Evolutionary conservation across 176 grass and related monocot species (phyloP), one percentile per base, ranked within the genome.

Genomic region (Oryza nivara): DNA sequence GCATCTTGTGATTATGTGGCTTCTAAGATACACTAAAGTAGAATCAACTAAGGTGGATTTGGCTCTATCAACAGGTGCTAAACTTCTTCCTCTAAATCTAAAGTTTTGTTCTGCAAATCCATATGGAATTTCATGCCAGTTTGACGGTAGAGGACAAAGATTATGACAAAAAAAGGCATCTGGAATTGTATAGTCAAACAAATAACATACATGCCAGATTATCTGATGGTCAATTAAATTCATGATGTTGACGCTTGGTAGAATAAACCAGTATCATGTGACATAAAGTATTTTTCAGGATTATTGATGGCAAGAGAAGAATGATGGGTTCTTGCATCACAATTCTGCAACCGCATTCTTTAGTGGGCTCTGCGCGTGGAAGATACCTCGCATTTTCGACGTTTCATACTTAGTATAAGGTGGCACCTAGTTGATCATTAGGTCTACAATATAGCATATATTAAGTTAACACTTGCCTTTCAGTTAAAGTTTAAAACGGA

Each of bases 251-350:
- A 54, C 11, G 17, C 67, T 6, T 56, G 41, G 73, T 58, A 91
- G 36, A 78, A 86, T 75, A 84, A 76, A 77, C 65, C 25, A 87
- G 76, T 77, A 78, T 86, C 74, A 73, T 64, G 76, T 79, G 84
- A 72, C 36, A 26, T n/a, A 76, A 70, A 76, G 68, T 72, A 65
- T 46, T 76, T 75, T 81, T 84, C 56, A 88, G 72, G 83, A 80
- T 82, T 40, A 89, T 74, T 68, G 87, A 88, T 85, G 81, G 83
- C 68, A 67, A 87, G 66, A 85, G 76, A 79, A 54, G 72, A 78
- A 87, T 94, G 74, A 92, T 86, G 78, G 75, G 56, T 80, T 87
- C 78, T 92, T 90, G 74, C 89, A 94, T 92, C 87, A 94, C 78
- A 73, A 90, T 75, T 45, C 81, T 86, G 32, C 60, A 90, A 78